A percentile compares a stretch with the other conserved stretches of the same genome.
phyloP scores from a whole-genome alignment of 139 green algal genomes.

The Picochlorum sp. region DNA sequence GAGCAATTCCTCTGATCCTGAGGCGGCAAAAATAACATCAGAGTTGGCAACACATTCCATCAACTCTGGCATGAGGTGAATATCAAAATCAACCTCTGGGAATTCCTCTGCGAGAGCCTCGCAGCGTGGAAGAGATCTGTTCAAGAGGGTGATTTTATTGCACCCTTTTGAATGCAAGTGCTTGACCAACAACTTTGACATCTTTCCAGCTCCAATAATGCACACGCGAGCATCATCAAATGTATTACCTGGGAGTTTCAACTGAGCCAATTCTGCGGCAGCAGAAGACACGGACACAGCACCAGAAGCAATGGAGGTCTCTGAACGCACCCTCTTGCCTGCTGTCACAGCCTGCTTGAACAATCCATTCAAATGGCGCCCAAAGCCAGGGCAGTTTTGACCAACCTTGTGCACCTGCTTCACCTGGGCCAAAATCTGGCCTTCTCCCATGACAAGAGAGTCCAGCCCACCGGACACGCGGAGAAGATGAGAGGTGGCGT shows the following conservation, averaged over 20 bases:
- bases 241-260: slow-evolving; percentile 90
- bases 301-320: slow-evolving; percentile 90
- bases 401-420: slow-evolving; percentile 90
- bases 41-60: slow-evolving; percentile 62
- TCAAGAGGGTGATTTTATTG: slow-evolving; percentile 82
- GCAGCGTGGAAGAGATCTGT: slow-evolving; percentile 77
- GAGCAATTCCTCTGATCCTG: slow-evolving; percentile 75
- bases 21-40: slow-evolving; percentile 93
- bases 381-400: slow-evolving; percentile 83
- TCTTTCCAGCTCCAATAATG: slow-evolving; percentile 98
- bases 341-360: slow-evolving; percentile 98
- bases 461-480: slow-evolving; percentile 90
- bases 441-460: slow-evolving; percentile 97
- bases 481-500: slow-evolving; percentile 93
- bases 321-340: slow-evolving; percentile 90
- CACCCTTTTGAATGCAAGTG: slow-evolving; percentile 94
- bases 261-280: slow-evolving; percentile 91
- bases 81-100: slow-evolving; percentile 87
- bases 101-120: slow-evolving; percentile 90
- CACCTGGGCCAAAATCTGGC: slow-evolving; percentile 98
- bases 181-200: slow-evolving; percentile 97
- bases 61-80: slow-evolving; percentile 88
- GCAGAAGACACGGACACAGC: slow-evolving; percentile 90
- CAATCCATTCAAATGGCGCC: slow-evolving; percentile 92
- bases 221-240: slow-evolving; percentile 68